Conservation (phyloP, 2,329 filamentous ascomycete genomes). For the Penicillium sp. region DNA sequence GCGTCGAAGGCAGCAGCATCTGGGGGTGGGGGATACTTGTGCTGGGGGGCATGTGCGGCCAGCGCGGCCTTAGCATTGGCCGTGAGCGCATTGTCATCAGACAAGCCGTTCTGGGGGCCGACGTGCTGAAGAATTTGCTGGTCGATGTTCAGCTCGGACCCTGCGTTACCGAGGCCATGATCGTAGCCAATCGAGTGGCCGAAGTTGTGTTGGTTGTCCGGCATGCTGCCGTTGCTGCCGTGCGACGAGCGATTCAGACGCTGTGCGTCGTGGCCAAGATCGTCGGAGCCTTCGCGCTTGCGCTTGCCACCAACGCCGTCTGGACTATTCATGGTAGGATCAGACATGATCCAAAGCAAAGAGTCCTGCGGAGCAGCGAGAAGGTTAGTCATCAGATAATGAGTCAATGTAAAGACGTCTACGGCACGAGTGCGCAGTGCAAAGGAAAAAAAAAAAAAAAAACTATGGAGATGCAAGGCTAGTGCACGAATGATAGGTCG, state of each 20-base stretch:
- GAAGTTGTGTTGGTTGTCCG: constrained; percentile 37
- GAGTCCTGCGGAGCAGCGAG: constrained; percentile 8
- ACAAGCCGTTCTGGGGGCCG: constrained; percentile 56
- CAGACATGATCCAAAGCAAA: constrained; percentile 35
- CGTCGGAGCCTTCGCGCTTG: constrained; percentile 44
- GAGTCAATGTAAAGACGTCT: not conserved
- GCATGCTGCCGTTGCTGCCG: constrained; percentile 43
- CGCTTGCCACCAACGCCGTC: constrained; percentile 42
- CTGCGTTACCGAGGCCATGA: constrained; percentile 39
- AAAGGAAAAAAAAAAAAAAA: not conserved
- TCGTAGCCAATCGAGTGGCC: constrained; percentile 42
- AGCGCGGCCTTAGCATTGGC: constrained; percentile 52
- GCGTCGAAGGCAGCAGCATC: constrained; percentile 40
- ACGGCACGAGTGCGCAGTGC: not conserved
- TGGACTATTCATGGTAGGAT: constrained; percentile 39
- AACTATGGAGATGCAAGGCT: not conserved
- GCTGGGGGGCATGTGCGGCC: constrained; percentile 46
- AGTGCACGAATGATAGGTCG: constrained; percentile 11
- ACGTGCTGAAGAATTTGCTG: constrained; percentile 52
- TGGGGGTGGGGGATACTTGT: constrained; percentile 48
- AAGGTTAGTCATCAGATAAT: constrained; percentile 23
- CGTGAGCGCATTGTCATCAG: constrained; percentile 49
- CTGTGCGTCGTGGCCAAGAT: constrained; percentile 42
- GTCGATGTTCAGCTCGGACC: constrained; percentile 46
- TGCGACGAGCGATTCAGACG: constrained; percentile 45